phyloP scores from a whole-genome alignment of 805 yeast genomes.

The Kluyveromyces starmeri region DNA sequence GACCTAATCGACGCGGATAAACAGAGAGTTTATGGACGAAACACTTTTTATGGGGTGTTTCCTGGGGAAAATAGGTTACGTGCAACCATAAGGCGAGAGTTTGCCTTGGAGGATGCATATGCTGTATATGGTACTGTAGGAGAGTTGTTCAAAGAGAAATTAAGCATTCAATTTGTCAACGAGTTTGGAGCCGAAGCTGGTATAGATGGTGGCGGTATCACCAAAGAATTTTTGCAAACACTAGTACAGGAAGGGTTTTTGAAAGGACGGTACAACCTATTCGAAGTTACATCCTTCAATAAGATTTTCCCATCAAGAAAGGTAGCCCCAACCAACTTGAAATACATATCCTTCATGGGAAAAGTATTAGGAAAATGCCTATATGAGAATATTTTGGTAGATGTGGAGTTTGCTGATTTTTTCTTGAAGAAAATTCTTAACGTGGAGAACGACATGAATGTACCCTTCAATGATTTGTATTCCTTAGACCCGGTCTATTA shows the following conservation, averaged over 20 bases:
- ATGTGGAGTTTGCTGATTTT: conserved; percentile 77
- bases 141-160: conserved; percentile 43
- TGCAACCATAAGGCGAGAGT: conserved; percentile 60
- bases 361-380: conserved; percentile 81
- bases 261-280: conserved; percentile 28
- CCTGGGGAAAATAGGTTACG: conserved; percentile 14
- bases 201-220: conserved; percentile 94
- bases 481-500: conserved; percentile 64
- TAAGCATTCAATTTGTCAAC: conserved; percentile 61
- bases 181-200: conserved; percentile 70
- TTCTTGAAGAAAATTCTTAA: conserved; percentile 64
- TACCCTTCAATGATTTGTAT: conserved; percentile 69
- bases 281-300: conserved; percentile 40
- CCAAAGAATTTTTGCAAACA: conserved; percentile 79
- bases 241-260: conserved; percentile 62
- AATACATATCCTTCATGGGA: conserved; percentile 57
- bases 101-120: conserved; percentile 68
- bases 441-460: conserved; percentile 23
- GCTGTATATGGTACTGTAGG: conserved; percentile 47
- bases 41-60: conserved; percentile 10
- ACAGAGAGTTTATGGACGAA: conserved; percentile 16
- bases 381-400: conserved; percentile 73
- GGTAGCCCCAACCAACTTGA: conserved; percentile 22
- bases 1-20: conserved; percentile 49
- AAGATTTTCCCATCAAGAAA: conserved; percentile 54